Conservation (phyloP, 192 early-diverging fungal genomes). For the Coemansia umbellata region DNA sequence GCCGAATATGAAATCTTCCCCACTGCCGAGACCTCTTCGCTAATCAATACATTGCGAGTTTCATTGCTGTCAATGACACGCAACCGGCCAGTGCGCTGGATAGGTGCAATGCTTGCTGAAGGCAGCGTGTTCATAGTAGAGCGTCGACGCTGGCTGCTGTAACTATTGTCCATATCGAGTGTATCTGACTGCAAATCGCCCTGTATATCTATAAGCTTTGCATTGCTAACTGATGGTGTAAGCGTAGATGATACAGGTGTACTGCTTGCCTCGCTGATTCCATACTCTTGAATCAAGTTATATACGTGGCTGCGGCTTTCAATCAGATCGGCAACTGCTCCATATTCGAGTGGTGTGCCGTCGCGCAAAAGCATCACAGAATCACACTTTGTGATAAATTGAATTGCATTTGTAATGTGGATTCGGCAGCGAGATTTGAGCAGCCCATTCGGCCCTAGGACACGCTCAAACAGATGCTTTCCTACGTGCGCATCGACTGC, state of each 20-base stretch:
- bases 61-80: background rate
- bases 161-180: background rate
- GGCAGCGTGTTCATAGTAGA: slow-evolving; percentile 48
- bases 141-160: slow-evolving; percentile 14
- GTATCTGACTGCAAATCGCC: slow-evolving; percentile 36
- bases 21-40: slow-evolving; percentile 70
- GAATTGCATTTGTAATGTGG: slow-evolving; percentile 55
- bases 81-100: slow-evolving; percentile 10
- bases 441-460: slow-evolving; percentile 85
- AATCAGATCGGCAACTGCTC: slow-evolving; percentile 67
- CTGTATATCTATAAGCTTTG: background rate
- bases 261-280: background rate
- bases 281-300: slow-evolving; percentile 48
- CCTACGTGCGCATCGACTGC: slow-evolving; percentile 71
- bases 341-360: slow-evolving; percentile 66
- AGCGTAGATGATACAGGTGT: background rate
- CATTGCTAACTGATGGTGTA: background rate
- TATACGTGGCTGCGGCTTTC: slow-evolving; percentile 56
- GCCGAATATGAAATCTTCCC: slow-evolving; percentile 71
- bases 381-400: slow-evolving; percentile 57
- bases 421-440: slow-evolving; percentile 54
- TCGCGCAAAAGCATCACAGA: slow-evolving; percentile 69
- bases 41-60: slow-evolving; percentile 56
- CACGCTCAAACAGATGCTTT: slow-evolving; percentile 78
- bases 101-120: slow-evolving; percentile 53